These are phyloP conservation scores for Skeletonema marinoi DNA, from an alignment of 108 stramenopile genomes.

Conservation along the genomic window DNA sequence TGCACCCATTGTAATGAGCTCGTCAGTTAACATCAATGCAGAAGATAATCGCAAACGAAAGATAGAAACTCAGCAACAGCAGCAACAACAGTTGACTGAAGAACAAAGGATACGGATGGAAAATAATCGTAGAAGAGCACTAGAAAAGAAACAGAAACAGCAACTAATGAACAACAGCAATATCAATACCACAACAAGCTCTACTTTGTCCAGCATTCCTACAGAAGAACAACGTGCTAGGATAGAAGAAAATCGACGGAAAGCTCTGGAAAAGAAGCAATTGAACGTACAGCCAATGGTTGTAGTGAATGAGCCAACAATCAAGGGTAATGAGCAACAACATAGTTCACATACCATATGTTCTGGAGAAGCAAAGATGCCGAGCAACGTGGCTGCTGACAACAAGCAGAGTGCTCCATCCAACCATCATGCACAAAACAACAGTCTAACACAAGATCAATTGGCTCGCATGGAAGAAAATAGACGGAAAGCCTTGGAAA, in stretches of 20 bases:
- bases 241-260: slow-evolving; percentile 16
- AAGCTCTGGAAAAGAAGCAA: slow-evolving; percentile 25
- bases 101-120: slow-evolving; percentile 39
- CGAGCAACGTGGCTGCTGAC: background rate
- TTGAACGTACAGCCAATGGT: background rate
- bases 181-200: background rate
- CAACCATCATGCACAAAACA: background rate
- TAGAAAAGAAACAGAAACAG: slow-evolving; percentile 36
- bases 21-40: background rate
- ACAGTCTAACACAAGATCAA: slow-evolving; percentile 3
- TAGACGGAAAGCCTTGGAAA: background rate
- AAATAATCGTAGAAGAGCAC: slow-evolving; percentile 23
- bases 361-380: background rate
- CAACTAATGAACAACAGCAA: background rate
- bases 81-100: slow-evolving; percentile 10
- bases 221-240: slow-evolving; percentile 33
- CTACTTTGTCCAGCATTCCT: background rate
- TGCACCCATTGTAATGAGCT: background rate
- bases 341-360: too few relatives aligned
- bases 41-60: background rate
- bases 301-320: background rate
- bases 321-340: background rate
- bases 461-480: slow-evolving; percentile 19
- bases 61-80: background rate
- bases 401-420: background rate